Evolutionary conservation across 208 protist genomes (phyloP).

Genomic region (Phytomonas serpens): DNA sequence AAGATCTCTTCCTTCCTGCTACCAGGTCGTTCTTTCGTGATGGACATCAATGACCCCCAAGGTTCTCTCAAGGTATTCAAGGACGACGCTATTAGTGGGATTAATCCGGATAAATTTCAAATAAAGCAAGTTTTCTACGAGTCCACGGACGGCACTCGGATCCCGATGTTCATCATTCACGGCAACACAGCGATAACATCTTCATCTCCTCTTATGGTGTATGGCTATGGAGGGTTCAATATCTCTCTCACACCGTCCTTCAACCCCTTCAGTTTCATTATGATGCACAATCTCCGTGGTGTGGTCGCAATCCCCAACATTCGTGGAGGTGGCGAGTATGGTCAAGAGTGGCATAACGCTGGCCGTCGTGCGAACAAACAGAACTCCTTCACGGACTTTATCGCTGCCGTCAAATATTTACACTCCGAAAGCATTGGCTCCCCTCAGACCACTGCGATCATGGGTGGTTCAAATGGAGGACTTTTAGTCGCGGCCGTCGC

Average conservation of each 20-base stretch:
- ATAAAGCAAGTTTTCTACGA: slow-evolving; percentile 89
- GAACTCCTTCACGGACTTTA: slow-evolving; percentile 90
- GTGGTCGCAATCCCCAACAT: slow-evolving; percentile 92
- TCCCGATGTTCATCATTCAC: slow-evolving; percentile 93
- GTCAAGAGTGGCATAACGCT: slow-evolving; percentile 90
- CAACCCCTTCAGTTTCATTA: slow-evolving; percentile 60
- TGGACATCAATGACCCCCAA: slow-evolving; percentile 66
- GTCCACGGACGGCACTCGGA: slow-evolving; percentile 84
- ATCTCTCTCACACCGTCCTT: slow-evolving; percentile 85
- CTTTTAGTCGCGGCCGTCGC: slow-evolving; percentile 85
- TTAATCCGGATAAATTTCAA: slow-evolving; percentile 59
- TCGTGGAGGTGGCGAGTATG: slow-evolving; percentile 94
- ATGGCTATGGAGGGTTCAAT: slow-evolving; percentile 94
- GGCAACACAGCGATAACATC: slow-evolving; percentile 56
- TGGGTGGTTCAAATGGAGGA: slow-evolving; percentile 94
- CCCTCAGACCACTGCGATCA: slow-evolving; percentile 80
- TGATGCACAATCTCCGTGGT: slow-evolving; percentile 72
- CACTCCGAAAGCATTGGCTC: slow-evolving; percentile 69
- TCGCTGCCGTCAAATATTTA: slow-evolving; percentile 65
- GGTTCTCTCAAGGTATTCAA: slow-evolving; percentile 51
- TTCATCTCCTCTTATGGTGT: slow-evolving; percentile 73
- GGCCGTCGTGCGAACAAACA: slow-evolving; percentile 75
- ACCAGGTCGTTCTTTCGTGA: slow-evolving; percentile 69
- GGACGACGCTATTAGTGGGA: slow-evolving; percentile 64
- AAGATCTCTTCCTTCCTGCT: slow-evolving; percentile 89